Conservation (phyloP, 495 filamentous ascomycete species). For the Tuber aestivum region DNA sequence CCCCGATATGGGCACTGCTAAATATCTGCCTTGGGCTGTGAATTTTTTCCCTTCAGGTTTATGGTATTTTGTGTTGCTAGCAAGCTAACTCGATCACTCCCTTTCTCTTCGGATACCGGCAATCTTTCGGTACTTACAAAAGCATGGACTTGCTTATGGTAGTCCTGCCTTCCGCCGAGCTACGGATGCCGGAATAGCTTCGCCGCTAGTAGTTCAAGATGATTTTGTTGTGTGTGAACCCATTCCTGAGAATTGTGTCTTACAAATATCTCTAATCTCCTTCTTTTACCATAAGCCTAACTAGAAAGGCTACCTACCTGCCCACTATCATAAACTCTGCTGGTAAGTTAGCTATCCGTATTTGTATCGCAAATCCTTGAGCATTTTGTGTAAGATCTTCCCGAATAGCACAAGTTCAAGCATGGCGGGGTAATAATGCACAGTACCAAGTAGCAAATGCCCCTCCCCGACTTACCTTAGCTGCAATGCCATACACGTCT, state of each 20-base stretch:
- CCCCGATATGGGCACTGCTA: too few relatives aligned
- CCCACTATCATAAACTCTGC: neutral
- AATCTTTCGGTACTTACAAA: neutral
- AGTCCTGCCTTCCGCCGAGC: neutral
- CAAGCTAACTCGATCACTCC: neutral
- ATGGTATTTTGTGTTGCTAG: neutral
- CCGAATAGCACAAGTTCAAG: neutral
- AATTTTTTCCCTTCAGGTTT: neutral
- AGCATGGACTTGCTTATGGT: neutral
- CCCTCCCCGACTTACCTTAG: neutral
- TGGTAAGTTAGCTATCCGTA: neutral
- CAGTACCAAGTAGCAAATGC: neutral
- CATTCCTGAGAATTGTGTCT: neutral
- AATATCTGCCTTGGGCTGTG: neutral
- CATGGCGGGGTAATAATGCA: neutral
- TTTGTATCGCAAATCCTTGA: neutral
- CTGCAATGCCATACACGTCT: neutral
- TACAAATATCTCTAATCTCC: neutral
- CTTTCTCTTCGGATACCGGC: neutral
- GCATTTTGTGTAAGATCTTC: neutral
- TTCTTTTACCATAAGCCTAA: neutral
- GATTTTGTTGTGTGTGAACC: neutral
- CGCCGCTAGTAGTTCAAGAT: neutral
- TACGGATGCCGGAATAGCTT: neutral
- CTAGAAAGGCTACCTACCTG: neutral